phyloP scores from a whole-genome alignment of 2,329 filamentous ascomycete species.

The Exophiala sp. region DNA sequence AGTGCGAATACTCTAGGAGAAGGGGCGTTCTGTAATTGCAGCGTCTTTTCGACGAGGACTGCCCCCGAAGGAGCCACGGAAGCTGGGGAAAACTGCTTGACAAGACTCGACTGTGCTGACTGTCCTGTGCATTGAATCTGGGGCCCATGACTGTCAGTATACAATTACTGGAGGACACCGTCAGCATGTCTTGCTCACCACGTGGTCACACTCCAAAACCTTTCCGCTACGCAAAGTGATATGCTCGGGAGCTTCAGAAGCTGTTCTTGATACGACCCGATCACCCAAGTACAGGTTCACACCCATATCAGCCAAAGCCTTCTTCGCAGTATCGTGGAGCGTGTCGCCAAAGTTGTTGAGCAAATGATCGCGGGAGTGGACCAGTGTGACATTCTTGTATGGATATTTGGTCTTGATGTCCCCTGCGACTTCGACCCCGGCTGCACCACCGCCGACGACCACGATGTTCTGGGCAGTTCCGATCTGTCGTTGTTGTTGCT shows the following conservation, averaged over 20 bases:
- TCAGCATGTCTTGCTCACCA: conserved; percentile 13
- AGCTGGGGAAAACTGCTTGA: conserved; percentile 41
- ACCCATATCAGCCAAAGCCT: conserved; percentile 22
- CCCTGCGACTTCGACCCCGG: conserved; percentile 47
- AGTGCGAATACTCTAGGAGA: conserved; percentile 53
- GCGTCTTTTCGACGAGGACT: conserved; percentile 50
- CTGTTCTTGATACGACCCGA: conserved; percentile 13
- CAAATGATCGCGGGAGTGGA: conserved; percentile 42
- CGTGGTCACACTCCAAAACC: conserved; percentile 12
- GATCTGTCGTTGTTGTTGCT: conserved; percentile 31
- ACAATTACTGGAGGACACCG: neutral
- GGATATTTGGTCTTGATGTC: conserved; percentile 47
- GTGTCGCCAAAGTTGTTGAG: conserved; percentile 24
- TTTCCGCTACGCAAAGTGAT: conserved; percentile 17
- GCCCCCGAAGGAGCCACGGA: conserved; percentile 46
- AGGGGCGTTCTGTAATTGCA: conserved; percentile 50
- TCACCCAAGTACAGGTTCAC: conserved; percentile 24
- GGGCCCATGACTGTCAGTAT: neutral
- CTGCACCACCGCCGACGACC: conserved; percentile 46
- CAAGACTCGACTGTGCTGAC: conserved; percentile 49
- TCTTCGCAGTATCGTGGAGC: conserved; percentile 19
- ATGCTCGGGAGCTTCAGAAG: conserved; percentile 10
- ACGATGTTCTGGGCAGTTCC: conserved; percentile 44
- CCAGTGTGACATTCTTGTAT: conserved; percentile 43
- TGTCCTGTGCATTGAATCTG: conserved; percentile 58